Evolutionary conservation across 228 moss, liverwort and hornwort species (phyloP).

Genomic region (Sphagnum fallax): DNA sequence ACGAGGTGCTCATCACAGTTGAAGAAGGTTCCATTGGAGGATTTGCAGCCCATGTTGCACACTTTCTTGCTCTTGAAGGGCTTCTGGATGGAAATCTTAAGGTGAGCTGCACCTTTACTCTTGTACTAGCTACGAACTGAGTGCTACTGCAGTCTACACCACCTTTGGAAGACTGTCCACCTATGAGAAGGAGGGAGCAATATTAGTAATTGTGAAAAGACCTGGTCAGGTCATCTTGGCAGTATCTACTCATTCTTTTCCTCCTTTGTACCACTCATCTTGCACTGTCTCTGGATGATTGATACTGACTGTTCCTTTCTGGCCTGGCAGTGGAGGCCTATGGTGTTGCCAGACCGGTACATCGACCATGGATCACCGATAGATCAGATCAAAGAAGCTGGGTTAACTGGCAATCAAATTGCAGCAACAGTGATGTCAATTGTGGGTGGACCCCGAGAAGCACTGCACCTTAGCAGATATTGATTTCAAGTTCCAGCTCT

Average conservation of each 20-base stretch:
- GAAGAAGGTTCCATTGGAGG: conserved; percentile 43
- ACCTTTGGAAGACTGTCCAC: neutral
- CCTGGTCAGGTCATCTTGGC: neutral
- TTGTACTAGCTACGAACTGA: neutral
- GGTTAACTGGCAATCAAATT: conserved; percentile 24
- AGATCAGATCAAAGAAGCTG: conserved; percentile 34
- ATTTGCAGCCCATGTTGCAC: conserved; percentile 29
- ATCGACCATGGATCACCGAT: conserved; percentile 38
- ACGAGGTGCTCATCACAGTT: conserved; percentile 29
- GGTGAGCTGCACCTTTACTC: conserved; percentile 7
- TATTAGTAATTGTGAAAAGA: neutral
- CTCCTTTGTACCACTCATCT: no score
- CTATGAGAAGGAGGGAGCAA: neutral
- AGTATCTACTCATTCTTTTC: no score
- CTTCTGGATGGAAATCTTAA: conserved; percentile 23
- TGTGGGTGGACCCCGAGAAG: conserved; percentile 13
- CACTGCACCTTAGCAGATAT: neutral
- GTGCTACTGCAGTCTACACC: neutral
- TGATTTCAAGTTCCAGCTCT: no score
- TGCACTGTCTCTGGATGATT: no score
- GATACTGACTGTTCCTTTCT: no score
- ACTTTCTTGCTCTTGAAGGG: conserved; percentile 24
- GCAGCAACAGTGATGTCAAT: conserved; percentile 23
- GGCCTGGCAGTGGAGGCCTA: conserved; percentile 36
- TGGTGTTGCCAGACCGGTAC: conserved; percentile 34